Base-by-base conservation (phyloP, 306 rosid species). In the Ammopiptanthus mongolicus region DNA sequence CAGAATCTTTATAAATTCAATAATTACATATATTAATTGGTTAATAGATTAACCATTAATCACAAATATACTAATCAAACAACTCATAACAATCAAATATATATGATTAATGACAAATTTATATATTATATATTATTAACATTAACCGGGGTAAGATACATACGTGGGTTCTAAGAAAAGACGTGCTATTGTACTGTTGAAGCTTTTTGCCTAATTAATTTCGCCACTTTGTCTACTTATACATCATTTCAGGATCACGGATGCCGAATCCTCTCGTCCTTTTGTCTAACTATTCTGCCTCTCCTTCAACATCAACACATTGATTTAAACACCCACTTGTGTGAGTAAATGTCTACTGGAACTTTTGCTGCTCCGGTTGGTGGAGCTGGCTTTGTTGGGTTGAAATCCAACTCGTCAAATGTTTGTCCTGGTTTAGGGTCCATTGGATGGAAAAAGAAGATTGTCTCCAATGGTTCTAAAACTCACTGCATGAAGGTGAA, bases 401-500 rank as follows among this genome's bases (percentile, higher is more conserved):
- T 87, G 82, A 86, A 71, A 58, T 48, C 84, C 83, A 76, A 60
- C 79, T 78, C 79, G 6, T 33, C 75, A 46, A 82, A 74, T 71
- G 82, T 68, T 31, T 75, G 76, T 41, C 81, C 83, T 3, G 56
- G 2, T 13, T 74, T 53, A 44, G 73, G 62, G 2, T 78, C 85
- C 69, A 19, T 81, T 71, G 80, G 62, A 15, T 87, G 89, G 89
- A 70, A 65, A 70, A 81, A 52, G 63, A 89, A 86, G 52, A 82
- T 78, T 21, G 82, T 84, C 74, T 84, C 97, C 48, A 87, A 82
- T 75, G 90, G 89, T 71, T 89, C 81, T 65, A 91, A 63, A 79
- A 86, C 69, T 74, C 67, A 55, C 81, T 87, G 92, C 84, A 91
- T 88, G 94, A 84, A 87, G 97, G 97, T 88, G 76, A 81, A n/a